These are phyloP conservation scores for Verticillium albo-atrum DNA, from an alignment of 2,329 filamentous ascomycete species.

Conservation along the genomic window DNA sequence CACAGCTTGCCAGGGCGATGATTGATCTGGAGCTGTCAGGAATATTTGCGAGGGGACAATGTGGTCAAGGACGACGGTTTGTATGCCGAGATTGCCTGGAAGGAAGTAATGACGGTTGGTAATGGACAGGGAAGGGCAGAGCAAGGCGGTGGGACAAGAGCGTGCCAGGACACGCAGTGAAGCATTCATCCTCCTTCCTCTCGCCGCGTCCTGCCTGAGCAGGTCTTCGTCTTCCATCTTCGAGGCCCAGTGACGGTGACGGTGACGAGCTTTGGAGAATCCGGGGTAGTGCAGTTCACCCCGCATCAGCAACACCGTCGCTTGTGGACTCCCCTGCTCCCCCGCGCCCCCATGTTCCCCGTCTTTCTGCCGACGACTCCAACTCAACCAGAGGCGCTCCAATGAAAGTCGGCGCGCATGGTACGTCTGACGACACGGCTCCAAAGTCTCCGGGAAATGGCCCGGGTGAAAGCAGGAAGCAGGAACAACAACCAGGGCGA, in stretches of 20 bases:
- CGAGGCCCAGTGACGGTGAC: no score
- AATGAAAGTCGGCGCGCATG: neutral
- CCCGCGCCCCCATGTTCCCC: neutral
- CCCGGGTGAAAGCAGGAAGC: neutral
- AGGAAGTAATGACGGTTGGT: no score
- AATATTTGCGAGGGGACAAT: no score
- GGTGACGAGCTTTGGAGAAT: neutral
- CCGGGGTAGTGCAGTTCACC: neutral
- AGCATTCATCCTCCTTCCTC: no score
- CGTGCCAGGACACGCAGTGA: neutral
- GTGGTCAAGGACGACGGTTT: neutral
- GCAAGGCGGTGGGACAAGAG: no score
- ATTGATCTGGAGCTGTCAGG: no score
- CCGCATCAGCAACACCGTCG: neutral
- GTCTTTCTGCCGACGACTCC: neutral
- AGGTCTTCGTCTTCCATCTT: neutral
- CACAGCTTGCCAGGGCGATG: conserved; percentile 2
- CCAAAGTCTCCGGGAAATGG: neutral
- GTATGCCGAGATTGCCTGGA: no score
- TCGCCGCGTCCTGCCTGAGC: no score
- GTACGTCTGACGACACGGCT: neutral
- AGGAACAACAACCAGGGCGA: no score
- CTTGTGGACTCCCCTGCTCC: neutral
- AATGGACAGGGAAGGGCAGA: neutral
- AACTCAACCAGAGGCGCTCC: neutral